These are phyloP conservation scores for Thelonectria olida DNA, from an alignment of 2,329 filamentous ascomycete genomes.

Conservation along the genomic window DNA sequence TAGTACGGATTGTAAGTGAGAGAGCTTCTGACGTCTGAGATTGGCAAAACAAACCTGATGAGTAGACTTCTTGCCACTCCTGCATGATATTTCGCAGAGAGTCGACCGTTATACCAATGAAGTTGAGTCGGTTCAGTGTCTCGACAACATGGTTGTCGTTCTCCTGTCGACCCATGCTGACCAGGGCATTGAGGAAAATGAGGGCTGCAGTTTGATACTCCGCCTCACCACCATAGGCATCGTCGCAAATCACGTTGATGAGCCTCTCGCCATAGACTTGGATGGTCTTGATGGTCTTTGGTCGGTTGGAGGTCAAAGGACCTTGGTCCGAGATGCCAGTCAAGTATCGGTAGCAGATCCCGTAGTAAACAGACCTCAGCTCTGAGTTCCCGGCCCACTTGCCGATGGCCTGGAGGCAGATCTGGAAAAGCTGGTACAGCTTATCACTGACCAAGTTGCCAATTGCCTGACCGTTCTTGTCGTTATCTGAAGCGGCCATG, in stretches of 20 bases:
- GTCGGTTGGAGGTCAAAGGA: slow-evolving; percentile 56
- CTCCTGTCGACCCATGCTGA: slow-evolving; percentile 77
- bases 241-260: slow-evolving; percentile 89
- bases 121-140: slow-evolving; percentile 84
- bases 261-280: slow-evolving; percentile 76
- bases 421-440: slow-evolving; percentile 89
- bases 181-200: slow-evolving; percentile 81
- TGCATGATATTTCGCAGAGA: slow-evolving; percentile 80
- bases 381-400: slow-evolving; percentile 75
- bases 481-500: slow-evolving; percentile 52
- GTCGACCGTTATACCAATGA: slow-evolving; percentile 89
- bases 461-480: slow-evolving; percentile 57
- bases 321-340: slow-evolving; percentile 71
- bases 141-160: slow-evolving; percentile 80
- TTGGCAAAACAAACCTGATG: slow-evolving; percentile 58
- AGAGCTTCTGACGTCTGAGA: background rate
- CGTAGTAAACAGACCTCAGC: slow-evolving; percentile 87
- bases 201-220: slow-evolving; percentile 86
- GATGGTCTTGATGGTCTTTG: slow-evolving; percentile 77
- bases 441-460: slow-evolving; percentile 87
- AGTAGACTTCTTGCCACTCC: slow-evolving; percentile 71
- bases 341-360: slow-evolving; percentile 88
- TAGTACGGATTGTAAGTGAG: slow-evolving; percentile 30
- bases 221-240: slow-evolving; percentile 86
- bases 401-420: slow-evolving; percentile 81